Evolutionary conservation across 768 basidiomycete genomes (phyloP).

Genomic region (Tylopilus intermedius): DNA sequence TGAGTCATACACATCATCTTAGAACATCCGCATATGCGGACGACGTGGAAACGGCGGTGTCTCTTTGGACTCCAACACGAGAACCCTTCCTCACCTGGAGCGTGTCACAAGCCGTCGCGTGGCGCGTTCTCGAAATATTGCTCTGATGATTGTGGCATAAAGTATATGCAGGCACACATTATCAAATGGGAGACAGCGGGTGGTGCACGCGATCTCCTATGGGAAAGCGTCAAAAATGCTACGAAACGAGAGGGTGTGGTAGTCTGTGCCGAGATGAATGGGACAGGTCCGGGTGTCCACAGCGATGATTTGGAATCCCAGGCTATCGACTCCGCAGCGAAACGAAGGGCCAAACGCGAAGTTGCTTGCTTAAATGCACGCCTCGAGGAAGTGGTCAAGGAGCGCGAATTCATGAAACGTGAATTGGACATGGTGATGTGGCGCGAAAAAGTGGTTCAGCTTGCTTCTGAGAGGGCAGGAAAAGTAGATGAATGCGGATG

Average conservation of each 20-base stretch:
- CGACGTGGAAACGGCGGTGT: conserved; percentile 79
- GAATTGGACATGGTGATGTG: conserved; percentile 66
- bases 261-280: conserved; percentile 37
- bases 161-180: conserved; percentile 63
- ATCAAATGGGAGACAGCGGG: conserved; percentile 58
- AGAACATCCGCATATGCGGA: conserved; percentile 61
- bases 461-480: conserved; percentile 64
- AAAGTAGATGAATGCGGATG: conserved; percentile 76
- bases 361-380: conserved; percentile 47
- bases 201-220: conserved; percentile 59
- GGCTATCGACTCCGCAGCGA: conserved; percentile 31
- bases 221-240: conserved; percentile 69
- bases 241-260: conserved; percentile 69
- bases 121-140: conserved; percentile 88
- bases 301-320: conserved; percentile 3
- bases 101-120: conserved; percentile 77
- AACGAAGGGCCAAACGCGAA: conserved; percentile 53
- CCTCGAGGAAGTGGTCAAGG: conserved; percentile 53
- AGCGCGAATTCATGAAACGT: conserved; percentile 60
- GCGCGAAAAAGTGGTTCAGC: conserved; percentile 63
- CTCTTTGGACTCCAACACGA: conserved; percentile 62
- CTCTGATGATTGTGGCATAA: conserved; percentile 80
- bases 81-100: conserved; percentile 55
- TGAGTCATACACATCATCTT: conserved; percentile 1
- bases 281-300: conserved; percentile 20